Evolutionary conservation across 2,329 filamentous ascomycete species (phyloP), one percentile per base, ranked within the genome.

Genomic region (Aspergillaceae sp.): DNA sequence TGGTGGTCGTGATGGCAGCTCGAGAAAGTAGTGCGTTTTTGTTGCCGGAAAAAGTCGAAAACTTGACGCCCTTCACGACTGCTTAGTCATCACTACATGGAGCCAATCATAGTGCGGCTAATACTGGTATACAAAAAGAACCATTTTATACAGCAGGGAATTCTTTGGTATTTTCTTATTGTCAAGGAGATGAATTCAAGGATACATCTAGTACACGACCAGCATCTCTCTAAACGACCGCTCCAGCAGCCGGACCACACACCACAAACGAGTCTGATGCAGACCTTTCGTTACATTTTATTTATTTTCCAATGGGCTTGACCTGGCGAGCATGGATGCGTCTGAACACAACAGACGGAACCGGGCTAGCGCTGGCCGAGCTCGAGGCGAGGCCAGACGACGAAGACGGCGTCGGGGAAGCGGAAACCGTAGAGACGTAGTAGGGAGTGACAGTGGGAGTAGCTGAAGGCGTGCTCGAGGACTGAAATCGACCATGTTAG

Each of bases 401-500:
- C 2, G 44, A 41, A n/a, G 29, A 32, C 5, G 19, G 37, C 29
- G 43, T 36, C 26, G 30, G 47, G 29, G 41, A 33, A 28, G 35
- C 34, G 19, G 19, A 19, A 28, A 29, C 34, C 34, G 10, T 33
- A 11, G 42, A 29, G 4, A 26, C 10, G 9, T 9, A 32, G 7
- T 8, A 48, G 8, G 43, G 45, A n/a, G 19, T 40, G 37, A 7
- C 35, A n/a, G 42, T 32, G 19, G 35, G 42, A 37, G 42, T 44
- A 11, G n/a, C 19, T 27, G 35, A 44, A 19, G 43, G 43, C 5
- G 40, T 46, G 6, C 27, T 33, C 28, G 40, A 43, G 36, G 11
- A 35, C 45, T 51, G 26, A 9, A 32, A 32, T 32, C 5, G 19
- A 10, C 8, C 5, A n/a, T 30, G n/a, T 42, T 34, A 42, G 30